Base-by-base conservation (phyloP, 148 eudicot genomes). In the Rheum nobile region DNA sequence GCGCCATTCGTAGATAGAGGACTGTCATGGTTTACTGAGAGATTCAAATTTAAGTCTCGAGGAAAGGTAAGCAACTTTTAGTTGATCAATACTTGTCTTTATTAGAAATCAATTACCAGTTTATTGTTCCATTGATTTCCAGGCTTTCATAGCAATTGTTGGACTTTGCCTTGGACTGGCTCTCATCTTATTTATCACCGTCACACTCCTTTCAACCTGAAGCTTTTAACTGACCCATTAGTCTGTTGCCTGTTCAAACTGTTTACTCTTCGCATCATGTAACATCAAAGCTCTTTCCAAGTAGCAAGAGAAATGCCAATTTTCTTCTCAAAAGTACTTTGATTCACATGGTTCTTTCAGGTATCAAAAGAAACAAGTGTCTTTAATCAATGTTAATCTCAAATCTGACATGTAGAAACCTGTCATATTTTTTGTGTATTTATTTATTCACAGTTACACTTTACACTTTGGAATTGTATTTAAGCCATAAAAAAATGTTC, bases 1-100 rank as follows among this genome's bases (percentile, higher is more conserved):
- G 96, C 96, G 43, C 96, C 96, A 61, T 65, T 90, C 48, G 96
- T 88, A 28, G 92, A 86, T 44, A 83, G 73, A 74, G 92, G 89
- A 22, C 79, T 90, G 76, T 81, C 90, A 41, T 85, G 92, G 92
- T 88, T 90, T 77, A 86, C 92, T 38, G 74, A 55, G 46, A 88
- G 77, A 75, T 85, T 78, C 79, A 84, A 85, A 71, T 90, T 90
- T 71, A 77, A 84, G 63, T 90, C 92, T 31, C 88, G 84, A 35
- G 88, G 88, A 42, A 90, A 88, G 90, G 96, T 87, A 61, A 75
- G 63, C 38, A 61, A 80, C 9, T 38, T 46, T 4, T 42, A 44
- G 19, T 2, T 67, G 6, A 29, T 9, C n/a, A 35, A 38, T 54
- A 39, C 34, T 37, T 47, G 35, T 75, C 29, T 9, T 24, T 61